phyloP scores from a whole-genome alignment of 768 basidiomycete genomes.

The Artomyces pyxidatus region DNA sequence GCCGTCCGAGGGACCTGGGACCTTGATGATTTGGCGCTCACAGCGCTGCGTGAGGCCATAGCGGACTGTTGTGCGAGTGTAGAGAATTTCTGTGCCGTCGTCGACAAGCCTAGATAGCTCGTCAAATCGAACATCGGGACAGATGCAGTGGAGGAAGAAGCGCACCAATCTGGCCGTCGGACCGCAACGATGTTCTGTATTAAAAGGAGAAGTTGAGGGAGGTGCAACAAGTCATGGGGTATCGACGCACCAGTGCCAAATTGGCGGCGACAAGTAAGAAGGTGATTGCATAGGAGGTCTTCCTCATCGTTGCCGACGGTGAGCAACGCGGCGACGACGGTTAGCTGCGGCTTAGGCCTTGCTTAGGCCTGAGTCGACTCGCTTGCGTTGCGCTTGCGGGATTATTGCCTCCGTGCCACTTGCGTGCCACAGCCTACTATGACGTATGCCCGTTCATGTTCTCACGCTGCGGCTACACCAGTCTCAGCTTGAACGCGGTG shows the following conservation, averaged over 20 bases:
- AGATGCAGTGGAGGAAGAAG: constrained; percentile 12
- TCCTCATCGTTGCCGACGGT: constrained; percentile 41
- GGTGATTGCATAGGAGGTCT: constrained; percentile 58
- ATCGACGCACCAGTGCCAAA: constrained; percentile 41
- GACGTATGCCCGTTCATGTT: too few species aligned
- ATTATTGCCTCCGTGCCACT: too few species aligned
- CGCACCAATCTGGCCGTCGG: constrained; percentile 57
- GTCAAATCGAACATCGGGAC: constrained; percentile 1
- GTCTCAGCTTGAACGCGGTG: too few species aligned
- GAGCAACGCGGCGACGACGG: not conserved
- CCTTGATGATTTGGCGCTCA: constrained; percentile 37
- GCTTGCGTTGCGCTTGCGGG: too few species aligned
- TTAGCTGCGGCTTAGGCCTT: not conserved
- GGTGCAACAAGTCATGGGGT: too few species aligned
- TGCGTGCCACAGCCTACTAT: too few species aligned
- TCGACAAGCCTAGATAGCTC: constrained; percentile 28
- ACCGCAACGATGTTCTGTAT: constrained; percentile 50
- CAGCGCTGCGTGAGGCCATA: constrained; percentile 58
- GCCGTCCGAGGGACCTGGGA: constrained; percentile 39
- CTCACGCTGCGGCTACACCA: too few species aligned
- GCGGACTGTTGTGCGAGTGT: constrained; percentile 38
- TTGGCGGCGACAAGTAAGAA: constrained; percentile 47
- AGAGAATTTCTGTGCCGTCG: constrained; percentile 33
- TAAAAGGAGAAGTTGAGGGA: not conserved
- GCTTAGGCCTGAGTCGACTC: too few species aligned